Evolutionary conservation across 2,329 filamentous ascomycete species (phyloP).

Genomic region (Orbilia brochopaga): DNA sequence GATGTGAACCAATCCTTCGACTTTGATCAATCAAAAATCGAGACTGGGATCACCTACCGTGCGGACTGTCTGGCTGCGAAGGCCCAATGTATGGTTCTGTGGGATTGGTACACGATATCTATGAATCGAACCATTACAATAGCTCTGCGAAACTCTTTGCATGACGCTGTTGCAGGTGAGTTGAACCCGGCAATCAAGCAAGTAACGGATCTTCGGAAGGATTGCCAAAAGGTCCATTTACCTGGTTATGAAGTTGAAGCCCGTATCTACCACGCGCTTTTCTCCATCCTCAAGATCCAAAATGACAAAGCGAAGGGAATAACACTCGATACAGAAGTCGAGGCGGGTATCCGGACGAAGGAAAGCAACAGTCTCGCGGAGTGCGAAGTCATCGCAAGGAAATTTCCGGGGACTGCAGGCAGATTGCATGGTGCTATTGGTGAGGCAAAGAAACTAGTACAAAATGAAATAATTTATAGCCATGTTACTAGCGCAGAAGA

Average conservation of each 20-base stretch:
- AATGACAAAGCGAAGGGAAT: slow-evolving; percentile 6
- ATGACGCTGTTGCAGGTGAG: slow-evolving; percentile 8
- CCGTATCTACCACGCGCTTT: slow-evolving; percentile 15
- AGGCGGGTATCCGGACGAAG: slow-evolving; percentile 15
- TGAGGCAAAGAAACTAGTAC: slow-evolving; percentile 61
- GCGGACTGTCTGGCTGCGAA: slow-evolving; percentile 21
- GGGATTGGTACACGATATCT: slow-evolving; percentile 26
- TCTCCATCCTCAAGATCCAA: slow-evolving; percentile 13
- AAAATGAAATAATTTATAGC: slow-evolving; percentile 61
- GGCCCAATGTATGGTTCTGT: slow-evolving; percentile 17
- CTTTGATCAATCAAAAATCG: slow-evolving; percentile 28
- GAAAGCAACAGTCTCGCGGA: slow-evolving; percentile 27
- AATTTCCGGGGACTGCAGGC: slow-evolving; percentile 48
- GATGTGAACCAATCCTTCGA: slow-evolving; percentile 7
- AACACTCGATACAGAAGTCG: not conserved
- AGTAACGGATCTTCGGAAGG: slow-evolving; percentile 1
- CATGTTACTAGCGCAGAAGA: slow-evolving; percentile 64
- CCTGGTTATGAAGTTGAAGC: slow-evolving; percentile 30
- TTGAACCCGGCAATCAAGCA: not conserved
- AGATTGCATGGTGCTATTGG: slow-evolving; percentile 61
- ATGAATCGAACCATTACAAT: not conserved
- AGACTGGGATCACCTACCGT: slow-evolving; percentile 31
- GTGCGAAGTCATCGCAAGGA: slow-evolving; percentile 34
- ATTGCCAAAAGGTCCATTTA: slow-evolving; percentile 19
- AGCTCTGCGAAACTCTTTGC: slow-evolving; percentile 1